Base-by-base conservation (phyloP, 345 rosid species). In the Mercurialis annua region DNA sequence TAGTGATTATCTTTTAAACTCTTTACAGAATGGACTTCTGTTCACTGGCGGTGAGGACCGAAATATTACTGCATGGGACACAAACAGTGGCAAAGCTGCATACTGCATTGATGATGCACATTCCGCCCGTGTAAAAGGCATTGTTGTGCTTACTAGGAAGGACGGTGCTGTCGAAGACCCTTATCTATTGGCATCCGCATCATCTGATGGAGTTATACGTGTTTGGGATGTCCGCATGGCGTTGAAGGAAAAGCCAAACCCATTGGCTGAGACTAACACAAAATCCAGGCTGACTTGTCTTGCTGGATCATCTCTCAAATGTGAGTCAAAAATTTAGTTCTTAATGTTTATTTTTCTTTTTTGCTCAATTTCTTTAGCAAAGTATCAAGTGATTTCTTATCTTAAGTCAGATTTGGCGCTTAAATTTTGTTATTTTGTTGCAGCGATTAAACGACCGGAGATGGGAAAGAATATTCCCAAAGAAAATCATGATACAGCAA, bases 201-300 rank as follows among this genome's bases (percentile, higher is more conserved):
- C 98, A 0, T 87, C 98, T 0, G 99, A 94, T 79, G 99, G 99
- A 60, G 68, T 86, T 69, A 86, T 94, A 77, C 83, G 90, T 29
- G 96, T 91, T 52, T 94, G 99, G 99, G 99, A 94, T 76, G 83
- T 85, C 40, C 90, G 98, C 48, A 83, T 77, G 85, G 87, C 82
- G 4, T 38, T 62, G 63, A 85, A 82, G 71, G 97, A 85, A 67
- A 88, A 84, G 69, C 77, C 93, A 20, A 76, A 70, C 66, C 88
- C 95, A 8, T 77, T 94, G 71, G 96, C 98, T 1, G 98, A 94
- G 84, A 81, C 83, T 26, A 78, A 82, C 66, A 88, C 96, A 2
- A 89, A 88, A 72, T 86, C 98, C 43, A 89, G 99, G 81, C 82
- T 92, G 66, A 89, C 99, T 48, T 92, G 97, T 80, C 92, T 94